Conservation (phyloP, 306 rosid species). For the Sphenostylis stenocarpa region DNA sequence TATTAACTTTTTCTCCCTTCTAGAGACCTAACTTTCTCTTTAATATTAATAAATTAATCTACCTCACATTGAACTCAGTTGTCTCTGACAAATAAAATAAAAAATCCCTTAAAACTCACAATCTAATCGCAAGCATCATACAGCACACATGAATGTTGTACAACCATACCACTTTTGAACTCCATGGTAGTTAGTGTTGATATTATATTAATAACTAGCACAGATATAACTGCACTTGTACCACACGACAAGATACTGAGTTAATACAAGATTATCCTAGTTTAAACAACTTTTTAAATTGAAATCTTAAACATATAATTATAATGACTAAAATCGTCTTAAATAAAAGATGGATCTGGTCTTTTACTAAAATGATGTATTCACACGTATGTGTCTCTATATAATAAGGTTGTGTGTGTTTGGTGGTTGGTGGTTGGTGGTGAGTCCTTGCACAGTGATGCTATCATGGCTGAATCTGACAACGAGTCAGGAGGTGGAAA, state of each 20-base stretch:
- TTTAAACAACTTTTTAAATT: no score
- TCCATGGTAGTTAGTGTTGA: neutral
- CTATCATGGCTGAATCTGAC: conserved; percentile 29
- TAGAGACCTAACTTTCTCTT: neutral
- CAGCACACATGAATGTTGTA: neutral
- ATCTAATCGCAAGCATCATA: neutral
- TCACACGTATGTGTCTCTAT: neutral
- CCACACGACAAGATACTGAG: no score
- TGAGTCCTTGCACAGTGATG: neutral
- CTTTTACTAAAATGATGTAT: no score
- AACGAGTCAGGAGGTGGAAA: conserved; percentile 31
- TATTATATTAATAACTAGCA: neutral
- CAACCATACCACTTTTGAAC: neutral
- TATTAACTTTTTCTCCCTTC: neutral
- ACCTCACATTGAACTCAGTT: neutral
- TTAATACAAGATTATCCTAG: no score
- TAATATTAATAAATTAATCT: neutral
- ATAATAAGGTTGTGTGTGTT: neutral
- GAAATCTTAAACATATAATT: no score
- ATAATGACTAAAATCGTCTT: no score
- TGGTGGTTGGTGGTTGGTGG: no score
- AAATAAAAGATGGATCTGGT: no score
- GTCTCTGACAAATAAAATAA: no score
- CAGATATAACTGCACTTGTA: neutral
- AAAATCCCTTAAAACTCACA: neutral